These are phyloP conservation scores for Sclerotinia trifoliorum DNA, from an alignment of 2,329 filamentous ascomycete genomes.

Conservation along the genomic window DNA sequence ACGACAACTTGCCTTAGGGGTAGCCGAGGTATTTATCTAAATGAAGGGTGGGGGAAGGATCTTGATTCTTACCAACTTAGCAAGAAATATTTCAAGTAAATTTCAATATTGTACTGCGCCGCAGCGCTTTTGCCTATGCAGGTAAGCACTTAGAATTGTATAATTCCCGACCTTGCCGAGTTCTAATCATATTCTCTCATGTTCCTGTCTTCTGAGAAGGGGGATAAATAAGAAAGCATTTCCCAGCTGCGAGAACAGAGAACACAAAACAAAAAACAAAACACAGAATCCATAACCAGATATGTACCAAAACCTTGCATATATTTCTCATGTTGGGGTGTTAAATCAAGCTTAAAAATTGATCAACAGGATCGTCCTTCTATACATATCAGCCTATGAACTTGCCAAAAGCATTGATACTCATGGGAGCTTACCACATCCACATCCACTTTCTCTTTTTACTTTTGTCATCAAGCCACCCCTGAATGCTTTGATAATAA, in stretches of 20 bases:
- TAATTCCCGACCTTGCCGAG: neutral
- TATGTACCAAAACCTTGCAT: neutral
- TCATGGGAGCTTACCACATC: neutral
- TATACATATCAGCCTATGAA: slow-evolving; percentile 2
- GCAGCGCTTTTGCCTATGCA: neutral
- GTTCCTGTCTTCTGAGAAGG: too few relatives aligned
- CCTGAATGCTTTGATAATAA: neutral
- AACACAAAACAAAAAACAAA: too few relatives aligned
- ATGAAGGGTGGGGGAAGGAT: slow-evolving; percentile 1
- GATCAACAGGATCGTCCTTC: slow-evolving; percentile 13
- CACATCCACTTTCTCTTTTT: neutral
- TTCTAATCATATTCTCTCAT: neutral
- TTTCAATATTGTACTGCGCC: neutral
- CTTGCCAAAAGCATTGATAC: neutral
- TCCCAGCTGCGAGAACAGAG: neutral
- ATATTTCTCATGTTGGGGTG: neutral
- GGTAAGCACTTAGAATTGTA: neutral
- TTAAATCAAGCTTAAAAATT: slow-evolving; percentile 21
- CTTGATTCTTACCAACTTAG: neutral
- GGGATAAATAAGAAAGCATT: neutral
- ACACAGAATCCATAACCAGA: neutral
- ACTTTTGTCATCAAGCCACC: slow-evolving; percentile 1
- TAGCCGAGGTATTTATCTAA: neutral
- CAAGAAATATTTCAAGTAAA: neutral
- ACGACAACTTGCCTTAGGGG: neutral